These are phyloP conservation scores for Claviceps sp. DNA, from an alignment of 2,329 filamentous ascomycete species.

Conservation along the genomic window DNA sequence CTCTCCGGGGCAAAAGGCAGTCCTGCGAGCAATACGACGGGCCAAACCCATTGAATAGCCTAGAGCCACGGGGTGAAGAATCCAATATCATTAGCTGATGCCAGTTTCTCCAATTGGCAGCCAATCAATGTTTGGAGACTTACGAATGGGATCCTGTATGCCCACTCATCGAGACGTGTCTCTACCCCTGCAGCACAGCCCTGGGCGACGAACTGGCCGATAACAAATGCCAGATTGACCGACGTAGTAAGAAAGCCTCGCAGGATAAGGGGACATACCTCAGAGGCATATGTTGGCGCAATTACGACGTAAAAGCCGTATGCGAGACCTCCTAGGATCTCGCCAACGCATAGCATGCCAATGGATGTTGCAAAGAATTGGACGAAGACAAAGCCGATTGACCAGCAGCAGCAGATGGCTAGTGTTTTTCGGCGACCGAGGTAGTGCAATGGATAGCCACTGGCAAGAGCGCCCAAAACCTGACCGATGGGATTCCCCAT, in stretches of 20 bases:
- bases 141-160: conserved; percentile 22
- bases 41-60: conserved; percentile 38
- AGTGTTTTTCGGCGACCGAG: conserved; percentile 33
- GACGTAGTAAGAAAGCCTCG: conserved; percentile 44
- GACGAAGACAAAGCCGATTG: conserved; percentile 42
- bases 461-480: conserved; percentile 28
- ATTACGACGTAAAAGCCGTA: conserved; percentile 48
- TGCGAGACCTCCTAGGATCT: conserved; percentile 47
- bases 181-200: conserved; percentile 30
- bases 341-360: conserved; percentile 42
- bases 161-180: conserved; percentile 29
- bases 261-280: conserved; percentile 45
- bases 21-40: conserved; percentile 28
- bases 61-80: not conserved
- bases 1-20: conserved; percentile 34
- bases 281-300: conserved; percentile 45
- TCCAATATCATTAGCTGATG: not conserved
- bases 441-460: conserved; percentile 19
- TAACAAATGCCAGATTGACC: conserved; percentile 49
- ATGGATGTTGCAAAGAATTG: conserved; percentile 48
- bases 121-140: not conserved
- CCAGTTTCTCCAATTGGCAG: not conserved
- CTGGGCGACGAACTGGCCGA: conserved; percentile 43
- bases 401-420: conserved; percentile 29
- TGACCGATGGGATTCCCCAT: conserved; percentile 32